Evolutionary conservation across 1,284 basidiomycete species (phyloP), one percentile per base, ranked within the genome.

Genomic region (Wolfiporia cocos): DNA sequence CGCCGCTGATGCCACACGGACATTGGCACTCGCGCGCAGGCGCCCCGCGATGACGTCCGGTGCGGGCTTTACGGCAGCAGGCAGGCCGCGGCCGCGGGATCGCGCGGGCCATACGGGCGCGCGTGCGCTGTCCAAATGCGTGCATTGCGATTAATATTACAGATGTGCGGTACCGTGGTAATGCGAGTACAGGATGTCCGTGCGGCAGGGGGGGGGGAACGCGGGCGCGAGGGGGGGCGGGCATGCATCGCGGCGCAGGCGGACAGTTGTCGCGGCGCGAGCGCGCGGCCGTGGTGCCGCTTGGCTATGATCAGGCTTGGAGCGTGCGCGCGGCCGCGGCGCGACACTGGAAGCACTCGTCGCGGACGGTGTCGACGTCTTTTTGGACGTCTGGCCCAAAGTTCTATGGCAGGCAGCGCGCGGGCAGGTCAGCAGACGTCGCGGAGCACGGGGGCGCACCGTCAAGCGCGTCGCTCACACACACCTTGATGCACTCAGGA

Each of bases 401-500:
- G 54, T 63, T 61, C 65, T 67, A 20, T 4, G n/a, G 18, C 19
- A 23, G 32, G 22, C n/a, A n/a, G n/a, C n/a, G n/a, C n/a, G n/a
- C n/a, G n/a, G n/a, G n/a, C n/a, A 35, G 17, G 14, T 11, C 38
- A 29, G 7, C 6, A 18, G 30, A 39, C 29, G 12, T 31, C 14
- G 34, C 35, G 18, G 28, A 5, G 40, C 5, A 33, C 31, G 17
- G 29, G 14, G 12, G 21, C 7, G n/a, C 32, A n/a, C 31, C 14
- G 29, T 15, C 34, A 24, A 14, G 37, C 37, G 22, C 31, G 26
- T 14, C 21, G 23, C 22, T n/a, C n/a, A n/a, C 31, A 20, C 38
- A 32, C 54, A 80, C 81, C 62, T 71, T 70, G 42, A 67, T 59
- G 56, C 81, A 85, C 7, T 53, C 61, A 3, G 59, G 62, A 15